Evolutionary conservation across 2,329 filamentous ascomycete species (phyloP).

Genomic region (Botrytis sinoallii): DNA sequence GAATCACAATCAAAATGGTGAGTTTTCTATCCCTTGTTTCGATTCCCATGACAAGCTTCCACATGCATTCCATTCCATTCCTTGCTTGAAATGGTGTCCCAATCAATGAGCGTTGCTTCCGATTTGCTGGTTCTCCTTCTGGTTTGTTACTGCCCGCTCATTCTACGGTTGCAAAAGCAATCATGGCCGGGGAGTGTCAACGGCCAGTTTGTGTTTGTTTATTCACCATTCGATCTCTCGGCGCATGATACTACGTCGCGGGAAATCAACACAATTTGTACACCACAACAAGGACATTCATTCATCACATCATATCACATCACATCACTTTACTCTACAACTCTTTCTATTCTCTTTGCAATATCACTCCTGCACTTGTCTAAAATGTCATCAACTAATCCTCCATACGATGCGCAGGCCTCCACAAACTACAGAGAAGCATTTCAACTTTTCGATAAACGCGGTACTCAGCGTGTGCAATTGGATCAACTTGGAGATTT

Average conservation of each 20-base stretch:
- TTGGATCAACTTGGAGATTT: slow-evolving; percentile 88
- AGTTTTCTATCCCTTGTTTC: slow-evolving; percentile 6
- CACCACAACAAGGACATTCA: background rate
- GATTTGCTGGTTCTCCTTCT: background rate
- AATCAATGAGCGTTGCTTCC: background rate
- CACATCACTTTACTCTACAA: background rate
- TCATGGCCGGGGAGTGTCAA: background rate
- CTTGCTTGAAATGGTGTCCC: background rate
- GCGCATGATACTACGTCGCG: background rate
- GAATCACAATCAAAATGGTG: slow-evolving; percentile 2
- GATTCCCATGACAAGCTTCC: background rate
- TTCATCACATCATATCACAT: background rate
- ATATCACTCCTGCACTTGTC: background rate
- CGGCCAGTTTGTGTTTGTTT: background rate
- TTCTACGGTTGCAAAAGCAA: background rate
- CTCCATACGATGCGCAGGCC: slow-evolving; percentile 50
- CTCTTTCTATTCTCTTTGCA: background rate
- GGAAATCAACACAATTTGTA: background rate
- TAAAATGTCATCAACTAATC: slow-evolving; percentile 30
- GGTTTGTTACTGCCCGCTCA: background rate
- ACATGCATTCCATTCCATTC: background rate
- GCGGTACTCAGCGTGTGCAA: slow-evolving; percentile 87
- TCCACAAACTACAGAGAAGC: slow-evolving; percentile 99
- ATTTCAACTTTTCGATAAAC: slow-evolving; percentile 99
- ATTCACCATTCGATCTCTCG: background rate